Evolutionary conservation across 2,329 filamentous ascomycete species (phyloP), one percentile per base, ranked within the genome.

Genomic region (Ophiostoma sp.): DNA sequence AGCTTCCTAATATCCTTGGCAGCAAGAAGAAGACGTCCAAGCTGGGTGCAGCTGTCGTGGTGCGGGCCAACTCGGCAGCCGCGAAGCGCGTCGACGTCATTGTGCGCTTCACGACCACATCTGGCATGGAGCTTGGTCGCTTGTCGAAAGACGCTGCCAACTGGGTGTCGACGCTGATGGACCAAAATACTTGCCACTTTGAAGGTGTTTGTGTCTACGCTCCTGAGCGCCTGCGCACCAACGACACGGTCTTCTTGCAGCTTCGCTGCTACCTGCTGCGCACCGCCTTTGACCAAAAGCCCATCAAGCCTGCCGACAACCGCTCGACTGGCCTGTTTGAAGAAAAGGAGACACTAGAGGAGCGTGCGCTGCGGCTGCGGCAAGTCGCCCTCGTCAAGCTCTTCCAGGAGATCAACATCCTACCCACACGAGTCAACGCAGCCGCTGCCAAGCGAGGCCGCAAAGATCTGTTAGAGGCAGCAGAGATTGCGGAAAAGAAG

Each of bases 241-340:
- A 96, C 76, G 95, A 99, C 76, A 98, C 93, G 0, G 85, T 99
- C n/a, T 96, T 94, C 75, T 79, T 99, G 7, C 95, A 99, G 78
- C 80, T 99, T 64, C 86, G 86, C 69, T 95, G 91, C 76, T 96
- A 85, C 70, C 78, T 99, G 54, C 83, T 95, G 20, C 86, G 83
- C 71, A 86, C 86, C 23, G 90, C 93, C 0, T 98, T 99, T 75
- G 85, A 89, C 67, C 84, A 83, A 62, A 83, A 82, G 3, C 83
- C 83, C 2, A 88, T 93, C 68, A 81, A 87, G 62, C 84, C 87
- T 65, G 83, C 88, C 0, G 84, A 87, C 68, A 95, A 97, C 75
- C 85, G 92, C 54, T 86, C 88, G 1, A 87, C 88, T 10, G 88
- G 87, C 0, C 79, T 94, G 8, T 97, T 94, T 74, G 92, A 97